Evolutionary conservation across 495 filamentous ascomycete genomes (phyloP), one percentile per base, ranked within the genome.

Genomic region (Penicillium cinerascens): DNA sequence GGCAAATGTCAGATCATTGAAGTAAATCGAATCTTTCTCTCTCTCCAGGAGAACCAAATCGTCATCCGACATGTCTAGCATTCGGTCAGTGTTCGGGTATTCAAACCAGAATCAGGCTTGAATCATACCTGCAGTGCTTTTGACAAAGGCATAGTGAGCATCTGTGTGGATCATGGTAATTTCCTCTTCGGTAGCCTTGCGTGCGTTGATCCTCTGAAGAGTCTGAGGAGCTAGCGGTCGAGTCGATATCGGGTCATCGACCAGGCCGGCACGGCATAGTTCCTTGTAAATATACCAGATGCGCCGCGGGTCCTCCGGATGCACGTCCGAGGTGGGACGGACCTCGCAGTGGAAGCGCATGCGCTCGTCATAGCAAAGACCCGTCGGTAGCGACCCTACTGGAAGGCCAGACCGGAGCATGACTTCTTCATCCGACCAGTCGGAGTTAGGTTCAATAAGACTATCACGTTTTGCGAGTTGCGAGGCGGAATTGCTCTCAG

Each of bases 331-430:
- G 66, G 76, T 59, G 63, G 79, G 79, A 69, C 87, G 82, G 5
- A 90, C 80, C 59, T 95, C 95, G 33, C 85, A 85, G 62, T 98
- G 93, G 54, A 87, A 85, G 46, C 91, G 88, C 93, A 98, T 98
- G 17, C 91, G 83, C 21, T 83, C 80, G 72, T 98, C 93, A 66
- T 97, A 98, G 56, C 90, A 93, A 39, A 87, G 78, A 33, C 95
- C 85, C 7, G 88, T 87, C 4, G 88, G 71, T 42, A 91, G 57
- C 22, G 74, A 60, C 13, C 64, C 68, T 25, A 75, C 58, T 0
- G 71, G 67, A 21, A 76, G 63, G 10, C 70, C 73, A n/a, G 55
- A 22, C 18, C 26, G 52, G 18, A 45, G 38, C 3, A 43, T 44
- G 9, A 44, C 44, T 10, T 72, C 68, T 7, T 70, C 68, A 17